phyloP scores from a whole-genome alignment of 2,329 filamentous ascomycete genomes.

The Pseudofabraea citricarpa region DNA sequence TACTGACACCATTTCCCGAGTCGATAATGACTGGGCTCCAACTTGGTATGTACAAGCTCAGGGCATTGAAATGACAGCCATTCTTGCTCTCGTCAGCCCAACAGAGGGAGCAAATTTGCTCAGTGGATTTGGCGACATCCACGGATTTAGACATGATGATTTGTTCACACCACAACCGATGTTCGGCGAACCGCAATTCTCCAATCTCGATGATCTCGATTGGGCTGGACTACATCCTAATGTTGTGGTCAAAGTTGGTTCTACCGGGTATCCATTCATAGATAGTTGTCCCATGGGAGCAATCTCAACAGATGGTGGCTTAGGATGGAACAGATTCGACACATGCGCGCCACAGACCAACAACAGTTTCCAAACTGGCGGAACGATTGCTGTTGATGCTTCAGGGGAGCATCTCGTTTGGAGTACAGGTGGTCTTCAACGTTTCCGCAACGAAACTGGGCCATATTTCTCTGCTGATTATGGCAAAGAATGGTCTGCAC shows the following conservation, averaged over 20 bases:
- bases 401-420: slow-evolving; percentile 10
- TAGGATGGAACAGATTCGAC: slow-evolving; percentile 7
- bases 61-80: slow-evolving; percentile 14
- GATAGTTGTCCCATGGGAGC: slow-evolving; percentile 8
- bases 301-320: slow-evolving; percentile 10
- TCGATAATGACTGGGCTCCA: slow-evolving; percentile 7
- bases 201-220: slow-evolving; percentile 10
- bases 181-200: slow-evolving; percentile 1
- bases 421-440: slow-evolving; percentile 2
- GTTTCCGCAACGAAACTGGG: slow-evolving; percentile 6
- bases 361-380: slow-evolving; percentile 7
- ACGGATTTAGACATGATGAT: slow-evolving; percentile 4
- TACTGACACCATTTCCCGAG: slow-evolving; percentile 30
- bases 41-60: slow-evolving; percentile 12
- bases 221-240: slow-evolving; percentile 10
- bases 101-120: slow-evolving; percentile 9
- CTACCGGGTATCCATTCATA: slow-evolving; percentile 6
- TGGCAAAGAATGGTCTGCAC: slow-evolving; percentile 8
- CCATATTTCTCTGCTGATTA: slow-evolving; percentile 8
- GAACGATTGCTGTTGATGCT: slow-evolving; percentile 10
- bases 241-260: slow-evolving; percentile 8
- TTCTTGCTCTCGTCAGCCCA: slow-evolving; percentile 10
- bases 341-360: slow-evolving; percentile 5
- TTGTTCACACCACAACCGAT: neutral
- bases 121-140: slow-evolving; percentile 12